phyloP scores from a whole-genome alignment of 1,284 basidiomycete species.

The Ustilago curta region DNA sequence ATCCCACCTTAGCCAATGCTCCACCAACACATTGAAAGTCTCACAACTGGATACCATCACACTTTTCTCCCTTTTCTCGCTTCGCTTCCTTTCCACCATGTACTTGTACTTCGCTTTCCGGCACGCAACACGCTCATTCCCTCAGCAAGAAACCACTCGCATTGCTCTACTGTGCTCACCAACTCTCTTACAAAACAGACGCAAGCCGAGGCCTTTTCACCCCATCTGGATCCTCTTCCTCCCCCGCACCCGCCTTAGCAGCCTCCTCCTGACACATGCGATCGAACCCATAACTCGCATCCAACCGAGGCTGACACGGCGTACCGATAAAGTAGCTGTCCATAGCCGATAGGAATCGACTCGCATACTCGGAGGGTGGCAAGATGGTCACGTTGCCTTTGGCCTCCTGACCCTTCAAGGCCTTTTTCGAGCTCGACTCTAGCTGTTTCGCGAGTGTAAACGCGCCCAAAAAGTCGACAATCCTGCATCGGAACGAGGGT shows the following conservation, averaged over 20 bases:
- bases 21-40: conserved; percentile 6
- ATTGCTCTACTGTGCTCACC: not conserved
- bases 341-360: conserved; percentile 54
- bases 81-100: too few species aligned
- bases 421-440: conserved; percentile 60
- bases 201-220: conserved; percentile 21
- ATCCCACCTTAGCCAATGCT: conserved; percentile 1
- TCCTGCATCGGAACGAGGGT: conserved; percentile 51
- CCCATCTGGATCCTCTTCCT: not conserved
- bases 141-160: too few species aligned
- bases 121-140: not conserved
- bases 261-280: conserved; percentile 32
- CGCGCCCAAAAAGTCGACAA: conserved; percentile 64
- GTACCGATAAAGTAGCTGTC: conserved; percentile 57
- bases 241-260: not conserved
- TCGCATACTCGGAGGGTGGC: conserved; percentile 61
- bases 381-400: conserved; percentile 62
- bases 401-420: conserved; percentile 56
- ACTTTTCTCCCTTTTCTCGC: too few species aligned
- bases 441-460: conserved; percentile 63
- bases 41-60: too few species aligned
- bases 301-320: conserved; percentile 44
- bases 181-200: conserved; percentile 24
- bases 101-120: too few species aligned
- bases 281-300: conserved; percentile 40